phyloP scores from a whole-genome alignment of 2,329 filamentous ascomycete species.

The Alternaria gansuensis region DNA sequence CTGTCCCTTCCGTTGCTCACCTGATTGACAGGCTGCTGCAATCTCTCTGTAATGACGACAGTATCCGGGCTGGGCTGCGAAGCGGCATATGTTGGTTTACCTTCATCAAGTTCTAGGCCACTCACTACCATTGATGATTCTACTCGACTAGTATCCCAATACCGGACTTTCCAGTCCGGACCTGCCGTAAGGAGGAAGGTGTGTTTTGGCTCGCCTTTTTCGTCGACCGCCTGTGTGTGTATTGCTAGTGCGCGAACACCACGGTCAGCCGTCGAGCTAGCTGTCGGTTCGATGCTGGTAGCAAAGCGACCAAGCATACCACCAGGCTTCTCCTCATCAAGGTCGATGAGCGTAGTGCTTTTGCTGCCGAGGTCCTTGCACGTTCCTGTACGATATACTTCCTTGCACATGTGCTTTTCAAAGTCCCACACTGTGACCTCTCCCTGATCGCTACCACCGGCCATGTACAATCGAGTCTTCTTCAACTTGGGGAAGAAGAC shows the following conservation, averaged over 20 bases:
- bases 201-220: conserved; percentile 75
- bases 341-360: conserved; percentile 78
- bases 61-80: conserved; percentile 54
- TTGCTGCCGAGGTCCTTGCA: conserved; percentile 51
- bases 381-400: conserved; percentile 77
- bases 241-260: conserved; percentile 80
- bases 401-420: conserved; percentile 85
- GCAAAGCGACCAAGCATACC: conserved; percentile 88
- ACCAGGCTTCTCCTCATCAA: conserved; percentile 87
- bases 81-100: conserved; percentile 72
- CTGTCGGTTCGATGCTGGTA: conserved; percentile 66
- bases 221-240: conserved; percentile 74
- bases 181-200: conserved; percentile 88
- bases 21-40: conserved; percentile 36
- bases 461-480: conserved; percentile 85
- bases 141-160: conserved; percentile 85
- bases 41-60: conserved; percentile 51
- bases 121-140: conserved; percentile 84
- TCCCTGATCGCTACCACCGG: conserved; percentile 84
- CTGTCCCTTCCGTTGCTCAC: conserved; percentile 34
- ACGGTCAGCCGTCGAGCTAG: conserved; percentile 64
- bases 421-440: conserved; percentile 97
- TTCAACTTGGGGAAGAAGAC: conserved; percentile 68
- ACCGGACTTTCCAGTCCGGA: conserved; percentile 88
- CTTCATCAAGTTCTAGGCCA: conserved; percentile 74